Base-by-base conservation (phyloP, 2,329 filamentous ascomycete species). In the Clonostachys rosea region DNA sequence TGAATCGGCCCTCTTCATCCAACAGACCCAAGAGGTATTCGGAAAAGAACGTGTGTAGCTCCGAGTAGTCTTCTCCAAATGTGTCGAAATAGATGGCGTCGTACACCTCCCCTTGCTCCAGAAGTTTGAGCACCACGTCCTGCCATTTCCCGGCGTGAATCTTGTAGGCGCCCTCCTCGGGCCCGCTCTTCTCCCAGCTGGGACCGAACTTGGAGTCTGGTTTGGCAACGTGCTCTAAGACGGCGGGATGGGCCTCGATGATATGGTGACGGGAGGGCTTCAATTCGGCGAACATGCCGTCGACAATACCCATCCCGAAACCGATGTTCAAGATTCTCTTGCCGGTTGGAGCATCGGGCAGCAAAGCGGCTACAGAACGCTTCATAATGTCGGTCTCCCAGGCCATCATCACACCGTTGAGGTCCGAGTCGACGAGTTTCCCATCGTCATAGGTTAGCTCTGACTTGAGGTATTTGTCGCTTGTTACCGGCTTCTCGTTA, bases 21-120 rank as follows among this genome's bases (percentile, higher is more conserved):
- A 99, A 71, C 46, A 97, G 66, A 0, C 83, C 86, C 34, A 94
- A 89, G 11, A 97, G 84, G 56, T 87, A 83, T 64, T 97, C 94
- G 3, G 80, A 86, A 63, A 97, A 96, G 71, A 97, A 96, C 50
- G 84, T 76, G 42, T 86, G 86, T 30, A 97, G 81, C 63, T 92
- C 88, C 3, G 76, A 74, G 67, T 97, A 99, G 53, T 94, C 89
- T 69, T 99, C 94, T 7, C 91, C 94, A 65, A 97, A 97, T 0
- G 94, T 99, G 62, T 99, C 94, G 60, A 96, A 97, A 72, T 97
- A 99, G 55, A 99, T 89, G 30, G 86, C 89, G 61, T 95, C 89
- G 59, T 92, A 91, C 12, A 83, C 70, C 57, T 86, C 78, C 10
- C 86, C 87, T 39, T 81, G 69, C 49, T 81, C 79, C 1, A 92